A percentile compares a stretch with the other conserved stretches of the same genome.
Evolutionary conservation across 2,329 filamentous ascomycete species (phyloP).

Genomic region (Pseudogymnoascus verrucosus): DNA sequence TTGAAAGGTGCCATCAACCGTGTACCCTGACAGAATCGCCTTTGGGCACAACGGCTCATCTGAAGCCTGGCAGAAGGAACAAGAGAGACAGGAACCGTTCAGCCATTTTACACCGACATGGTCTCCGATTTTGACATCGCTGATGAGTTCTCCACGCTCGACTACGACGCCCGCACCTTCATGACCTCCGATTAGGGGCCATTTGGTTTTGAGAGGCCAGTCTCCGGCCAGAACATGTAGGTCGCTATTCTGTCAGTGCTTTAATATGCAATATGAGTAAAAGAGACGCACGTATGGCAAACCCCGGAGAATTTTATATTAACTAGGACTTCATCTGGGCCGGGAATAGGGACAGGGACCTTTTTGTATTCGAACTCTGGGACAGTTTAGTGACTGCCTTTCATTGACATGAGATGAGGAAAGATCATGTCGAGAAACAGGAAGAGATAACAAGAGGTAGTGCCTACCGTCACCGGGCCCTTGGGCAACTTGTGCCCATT

Average conservation of each 20-base stretch:
- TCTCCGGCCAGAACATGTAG: slow-evolving; percentile 72
- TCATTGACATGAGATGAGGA: too few relatives aligned
- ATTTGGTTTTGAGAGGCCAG: slow-evolving; percentile 77
- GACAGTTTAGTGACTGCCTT: slow-evolving; percentile 10
- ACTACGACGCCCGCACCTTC: slow-evolving; percentile 78
- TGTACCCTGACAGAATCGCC: slow-evolving; percentile 77
- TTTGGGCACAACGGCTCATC: slow-evolving; percentile 79
- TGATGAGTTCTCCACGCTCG: slow-evolving; percentile 66
- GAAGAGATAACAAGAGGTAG: too few relatives aligned
- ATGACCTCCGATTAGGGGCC: slow-evolving; percentile 78
- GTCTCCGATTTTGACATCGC: slow-evolving; percentile 73
- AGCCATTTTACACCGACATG: slow-evolving; percentile 89
- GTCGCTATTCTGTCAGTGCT: neutral
- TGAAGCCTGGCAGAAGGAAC: slow-evolving; percentile 70
- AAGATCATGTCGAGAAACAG: too few relatives aligned
- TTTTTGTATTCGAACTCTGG: slow-evolving; percentile 60
- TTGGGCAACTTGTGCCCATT: neutral
- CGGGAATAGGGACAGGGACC: slow-evolving; percentile 71
- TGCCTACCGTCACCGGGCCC: neutral
- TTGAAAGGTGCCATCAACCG: slow-evolving; percentile 88
- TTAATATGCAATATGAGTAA: neutral
- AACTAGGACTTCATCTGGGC: slow-evolving; percentile 78
- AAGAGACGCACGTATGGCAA: slow-evolving; percentile 55
- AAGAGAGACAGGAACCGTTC: slow-evolving; percentile 77
- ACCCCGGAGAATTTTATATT: slow-evolving; percentile 83